Base-by-base conservation (phyloP, 192 early-diverging fungal species). In the Coemansia sp. region DNA sequence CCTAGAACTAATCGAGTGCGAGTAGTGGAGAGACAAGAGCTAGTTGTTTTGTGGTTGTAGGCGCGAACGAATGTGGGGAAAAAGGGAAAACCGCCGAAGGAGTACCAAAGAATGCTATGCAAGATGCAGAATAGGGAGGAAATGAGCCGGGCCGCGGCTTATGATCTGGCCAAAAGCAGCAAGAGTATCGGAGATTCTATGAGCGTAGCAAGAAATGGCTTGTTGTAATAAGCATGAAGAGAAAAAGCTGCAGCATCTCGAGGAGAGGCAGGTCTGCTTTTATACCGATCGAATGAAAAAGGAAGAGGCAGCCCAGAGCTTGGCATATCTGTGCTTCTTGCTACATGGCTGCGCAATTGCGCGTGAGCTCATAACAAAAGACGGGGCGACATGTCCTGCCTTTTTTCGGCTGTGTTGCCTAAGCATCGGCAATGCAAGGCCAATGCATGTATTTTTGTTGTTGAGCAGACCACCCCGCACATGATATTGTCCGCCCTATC, bases 401-500 rank as follows among this genome's bases (percentile, higher is more conserved):
- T 34, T 34, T 58, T 34, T 34, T 58, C 34, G 33, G 34, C 31
- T 7, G 46, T 20, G 46, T 24, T 31, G 50, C 18, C 50, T 53
- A 24, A 28, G 50, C 50, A 31, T 31, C 50, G 21, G 50, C 50
- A 58, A 28, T 34, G 56, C 34, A 58, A 36, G 56, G 26, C 31
- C 26, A 53, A 45, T 45, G 43, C 43, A 53, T 14, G 24, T 53
- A 37, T 33, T 37, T 35, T 34, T 36, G n/a, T 16, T 21, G 13
- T 34, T 58, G 56, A 37, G 56, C n/a, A 58, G 56, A 58, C 56
- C 56, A 58, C 56, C 56, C 56, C 18, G 33, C 56, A 37, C 34
- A 58, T 58, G 56, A 58, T 58, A 58, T 58, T 18, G 56, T 24
- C 24, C 56, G 51, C 56, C 31, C 53, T 58, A 58, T 58, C 56